Evolutionary conservation across 2,329 filamentous ascomycete species (phyloP), one percentile per base, ranked within the genome.

Genomic region (Botryotinia globosa): DNA sequence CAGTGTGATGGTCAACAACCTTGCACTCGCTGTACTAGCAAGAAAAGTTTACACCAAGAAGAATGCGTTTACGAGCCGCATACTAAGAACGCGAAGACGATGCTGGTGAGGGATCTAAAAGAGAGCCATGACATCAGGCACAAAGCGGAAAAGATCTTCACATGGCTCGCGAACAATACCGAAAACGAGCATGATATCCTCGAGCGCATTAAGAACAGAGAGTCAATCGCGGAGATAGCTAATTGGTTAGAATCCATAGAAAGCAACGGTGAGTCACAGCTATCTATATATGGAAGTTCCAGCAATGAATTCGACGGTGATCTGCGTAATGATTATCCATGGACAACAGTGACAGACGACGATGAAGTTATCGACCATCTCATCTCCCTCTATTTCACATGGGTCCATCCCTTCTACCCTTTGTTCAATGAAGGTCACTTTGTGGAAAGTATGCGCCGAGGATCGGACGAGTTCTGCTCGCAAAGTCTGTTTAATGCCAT

Each of bases 1-100:
- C 70, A 81, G 80, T 81, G 80, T 73, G 80, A 81, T 76, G 80
- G 80, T 22, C 76, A 79, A 69, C 77, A 77, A 68, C 79, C 79
- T 44, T 81, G 80, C 73, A 76, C 76, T 63, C 78, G 80, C 70
- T 81, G 80, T 76, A 73, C 75, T 25, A 29, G 51, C 51, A 73
- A 73, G n/a, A 78, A 77, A 39, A 63, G 72, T 58, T 76, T 78
- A 42, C 73, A 64, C n/a, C 25, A 29, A 10, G 48, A 58, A 32
- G 74, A 78, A 14, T 81, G 80, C 67, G 58, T 76, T 32, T 81
- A 81, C 75, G 79, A 81, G 65, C 75, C 79, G 34, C 80, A 81
- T 75, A 77, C 79, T 74, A 81, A 81, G 72, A 78, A 80, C 74
- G 79, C 78, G 34, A 81, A 81, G 70, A 79, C 79, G 72, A 77